Conservation (phyloP, 2,329 filamentous ascomycete genomes). For the Coniochaeta ligniaria region DNA sequence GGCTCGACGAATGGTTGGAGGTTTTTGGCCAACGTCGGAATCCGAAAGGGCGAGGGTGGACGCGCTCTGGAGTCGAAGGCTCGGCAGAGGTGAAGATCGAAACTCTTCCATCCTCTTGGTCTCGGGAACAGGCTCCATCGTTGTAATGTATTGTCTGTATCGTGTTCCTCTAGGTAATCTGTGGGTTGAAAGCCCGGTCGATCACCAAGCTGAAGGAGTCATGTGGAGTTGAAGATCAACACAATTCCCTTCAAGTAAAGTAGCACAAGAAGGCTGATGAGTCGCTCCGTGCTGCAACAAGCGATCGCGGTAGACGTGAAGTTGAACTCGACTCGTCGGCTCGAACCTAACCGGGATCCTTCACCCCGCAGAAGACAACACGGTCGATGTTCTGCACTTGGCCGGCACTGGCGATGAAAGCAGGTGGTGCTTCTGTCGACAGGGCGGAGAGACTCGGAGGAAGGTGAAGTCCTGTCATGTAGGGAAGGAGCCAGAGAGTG, state of each 20-base stretch:
- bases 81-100: conserved; percentile 48
- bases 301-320: neutral
- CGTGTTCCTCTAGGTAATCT: neutral
- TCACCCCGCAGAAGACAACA: neutral
- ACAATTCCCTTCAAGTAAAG: neutral
- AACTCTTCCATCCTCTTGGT: conserved; percentile 63
- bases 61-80: conserved; percentile 39
- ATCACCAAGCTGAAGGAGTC: neutral
- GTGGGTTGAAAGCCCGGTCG: neutral
- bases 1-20: conserved; percentile 46
- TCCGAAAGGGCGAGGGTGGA: conserved; percentile 27
- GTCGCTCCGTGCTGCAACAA: neutral
- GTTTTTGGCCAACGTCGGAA: conserved; percentile 39
- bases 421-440: neutral
- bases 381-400: neutral
- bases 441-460: neutral
- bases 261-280: neutral
- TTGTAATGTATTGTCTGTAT: neutral
- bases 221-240: neutral
- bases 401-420: neutral
- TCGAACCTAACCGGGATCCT: neutral
- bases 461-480: neutral
- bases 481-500: neutral
- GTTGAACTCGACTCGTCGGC: neutral
- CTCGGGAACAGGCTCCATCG: conserved; percentile 62